Evolutionary conservation across 176 grass and related monocot species (phyloP), one percentile per base, ranked within the genome.

Genomic region (Lolium rigidum): DNA sequence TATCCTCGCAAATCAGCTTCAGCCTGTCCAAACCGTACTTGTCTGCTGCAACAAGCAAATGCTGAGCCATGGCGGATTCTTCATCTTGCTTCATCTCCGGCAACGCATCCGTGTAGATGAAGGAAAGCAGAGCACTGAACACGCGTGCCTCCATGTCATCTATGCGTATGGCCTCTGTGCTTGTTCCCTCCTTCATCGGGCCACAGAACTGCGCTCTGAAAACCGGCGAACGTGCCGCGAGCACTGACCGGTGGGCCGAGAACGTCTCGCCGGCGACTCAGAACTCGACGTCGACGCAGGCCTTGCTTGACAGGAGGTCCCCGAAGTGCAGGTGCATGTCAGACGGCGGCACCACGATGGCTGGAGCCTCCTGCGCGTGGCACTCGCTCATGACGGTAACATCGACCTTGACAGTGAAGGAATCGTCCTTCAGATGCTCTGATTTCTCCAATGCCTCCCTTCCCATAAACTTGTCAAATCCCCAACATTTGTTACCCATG

Each of bases 251-350:
- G 69, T 71, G 69, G 2, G 69, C 39, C 1, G 20, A 44, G 20
- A 71, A 71, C 6, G 69, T 71, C 69, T 46, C 39, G 3, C 17
- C 39, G 20, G 20, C 38, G 4, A 46, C 69, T 3, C 1, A 20
- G 39, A 71, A 71, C 13, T 71, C 20, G 0, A 46, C 69, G 13
- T 71, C 69, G 0, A 22, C 39, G 39, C 69, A 18, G 0, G 0
- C 69, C 39, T 71, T 71, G 69, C 69, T 46, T 10, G 4, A 46
- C 18, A 83, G 56, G 56, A 89, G 83, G 5, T 92, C 70, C 4
- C 63, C 62, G 4, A 89, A 68, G 66, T 92, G 83, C 49, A 17
- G 38, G 84, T 90, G 62, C 39, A 90, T 64, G 83, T 86, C 68
- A 4, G 84, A 46, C 57, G 86, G 82, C n/a, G 84, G 60, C 20